Evolutionary conservation across 306 rosid species (phyloP), one percentile per base, ranked within the genome.

Genomic region (Trichosanthes cucumerina): DNA sequence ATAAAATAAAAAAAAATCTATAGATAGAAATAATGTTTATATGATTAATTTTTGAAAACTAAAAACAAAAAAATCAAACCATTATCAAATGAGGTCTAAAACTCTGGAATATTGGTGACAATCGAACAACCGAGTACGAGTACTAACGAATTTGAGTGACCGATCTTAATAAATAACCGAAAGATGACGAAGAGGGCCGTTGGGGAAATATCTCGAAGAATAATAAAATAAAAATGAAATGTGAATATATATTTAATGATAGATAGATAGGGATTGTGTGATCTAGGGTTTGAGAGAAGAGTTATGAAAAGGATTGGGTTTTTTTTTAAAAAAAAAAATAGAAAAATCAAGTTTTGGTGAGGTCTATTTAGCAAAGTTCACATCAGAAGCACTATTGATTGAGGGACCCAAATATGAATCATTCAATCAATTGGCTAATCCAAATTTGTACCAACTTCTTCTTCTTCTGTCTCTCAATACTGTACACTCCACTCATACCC

Each of bases 321-420:
- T 18, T 6, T 52, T 52, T 14, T 52, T 18, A 5, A 16, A 0
- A 18, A 3, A 18, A 24, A 38, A 46, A n/a, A 16, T 4, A 18
- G 9, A 18, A 24, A 38, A 46, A n/a, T 24, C n/a, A 26, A 31
- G 26, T 49, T 71, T 47, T 43, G 76, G 57, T 44, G 21, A 44
- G 77, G 56, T 72, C 19, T 52, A 23, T 52, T 76, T 38, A 13
- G 69, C 39, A 54, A 59, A 57, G 28, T 39, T 54, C 68, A 76
- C 68, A 59, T 76, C 79, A 23, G 14, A 59, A 57, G 7, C 38
- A 76, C 69, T 54, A 24, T 54, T 76, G 15, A 36, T 57, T 28
- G 69, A 72, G 79, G 79, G 79, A 76, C 79, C 79, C 79, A 76
- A 59, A 76, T 31, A 34, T 57, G 79, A 76, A 76, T 76, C 7